phyloP scores from a whole-genome alignment of 2,329 filamentous ascomycete species.

The Didymella segeticola region DNA sequence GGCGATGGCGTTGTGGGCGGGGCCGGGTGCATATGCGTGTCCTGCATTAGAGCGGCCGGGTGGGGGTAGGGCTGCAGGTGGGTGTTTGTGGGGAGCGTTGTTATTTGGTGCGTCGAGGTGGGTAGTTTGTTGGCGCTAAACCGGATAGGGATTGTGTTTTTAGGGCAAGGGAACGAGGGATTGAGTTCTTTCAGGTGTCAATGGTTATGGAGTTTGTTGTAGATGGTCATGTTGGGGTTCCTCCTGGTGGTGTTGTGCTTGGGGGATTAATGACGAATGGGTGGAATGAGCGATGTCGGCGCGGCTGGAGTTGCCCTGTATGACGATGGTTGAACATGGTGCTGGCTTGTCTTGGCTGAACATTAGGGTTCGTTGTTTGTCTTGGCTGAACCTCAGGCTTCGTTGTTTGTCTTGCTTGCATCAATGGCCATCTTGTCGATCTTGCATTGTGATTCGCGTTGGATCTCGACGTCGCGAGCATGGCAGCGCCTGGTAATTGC shows the following conservation, averaged over 20 bases:
- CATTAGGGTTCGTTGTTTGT: too few species aligned
- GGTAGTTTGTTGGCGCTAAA: constrained; percentile 1
- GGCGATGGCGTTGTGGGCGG: too few species aligned
- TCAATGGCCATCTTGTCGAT: too few species aligned
- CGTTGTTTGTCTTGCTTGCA: too few species aligned
- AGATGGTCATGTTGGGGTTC: not conserved
- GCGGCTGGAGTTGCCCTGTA: not conserved
- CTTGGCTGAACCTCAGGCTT: too few species aligned
- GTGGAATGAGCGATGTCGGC: constrained; percentile 11
- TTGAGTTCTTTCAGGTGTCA: not conserved
- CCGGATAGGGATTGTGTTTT: not conserved
- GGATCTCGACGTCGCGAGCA: too few species aligned
- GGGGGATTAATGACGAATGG: too few species aligned
- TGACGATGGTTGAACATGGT: not conserved
- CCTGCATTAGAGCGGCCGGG: constrained; percentile 4
- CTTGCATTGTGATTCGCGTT: too few species aligned
- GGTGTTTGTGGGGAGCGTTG: constrained; percentile 1
- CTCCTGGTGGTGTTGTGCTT: not conserved
- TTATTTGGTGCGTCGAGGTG: constrained; percentile 3
- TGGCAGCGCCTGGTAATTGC: too few species aligned
- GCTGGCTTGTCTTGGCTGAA: too few species aligned
- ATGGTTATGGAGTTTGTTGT: not conserved
- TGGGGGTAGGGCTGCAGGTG: constrained; percentile 1
- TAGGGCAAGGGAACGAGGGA: too few species aligned
- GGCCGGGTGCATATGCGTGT: constrained; percentile 4